These are phyloP conservation scores for Zymoseptoria tritici DNA, from an alignment of 2,329 filamentous ascomycete genomes.

Conservation along the genomic window DNA sequence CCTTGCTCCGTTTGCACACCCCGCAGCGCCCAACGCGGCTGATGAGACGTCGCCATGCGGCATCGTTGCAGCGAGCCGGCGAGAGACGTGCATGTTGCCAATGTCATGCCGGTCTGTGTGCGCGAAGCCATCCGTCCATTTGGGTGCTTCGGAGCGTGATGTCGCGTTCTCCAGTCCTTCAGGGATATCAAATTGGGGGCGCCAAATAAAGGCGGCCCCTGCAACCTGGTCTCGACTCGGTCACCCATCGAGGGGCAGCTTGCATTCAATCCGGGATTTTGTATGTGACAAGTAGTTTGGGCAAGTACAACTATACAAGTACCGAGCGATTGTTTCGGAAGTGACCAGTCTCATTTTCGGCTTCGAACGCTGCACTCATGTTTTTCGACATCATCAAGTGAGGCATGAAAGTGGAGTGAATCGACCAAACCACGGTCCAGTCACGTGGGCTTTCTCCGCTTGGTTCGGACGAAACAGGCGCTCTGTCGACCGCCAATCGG, in stretches of 20 bases:
- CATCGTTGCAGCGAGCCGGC: background rate
- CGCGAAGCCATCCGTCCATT: background rate
- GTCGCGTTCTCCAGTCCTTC: background rate
- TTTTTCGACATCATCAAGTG: too few relatives aligned
- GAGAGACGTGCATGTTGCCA: background rate
- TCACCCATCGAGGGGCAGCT: background rate
- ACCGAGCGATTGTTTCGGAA: background rate
- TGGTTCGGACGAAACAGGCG: background rate
- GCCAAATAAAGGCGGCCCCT: background rate
- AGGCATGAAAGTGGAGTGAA: too few relatives aligned
- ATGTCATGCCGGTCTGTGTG: background rate
- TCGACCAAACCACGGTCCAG: too few relatives aligned
- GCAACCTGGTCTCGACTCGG: background rate
- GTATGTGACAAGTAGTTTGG: background rate
- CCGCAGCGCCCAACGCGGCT: background rate
- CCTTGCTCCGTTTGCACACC: background rate
- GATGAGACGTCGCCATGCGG: background rate
- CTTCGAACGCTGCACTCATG: too few relatives aligned
- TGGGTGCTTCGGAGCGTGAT: background rate
- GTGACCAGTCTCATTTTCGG: background rate
- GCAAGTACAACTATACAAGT: background rate
- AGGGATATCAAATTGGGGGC: background rate
- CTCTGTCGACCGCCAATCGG: background rate
- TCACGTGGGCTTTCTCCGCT: background rate
- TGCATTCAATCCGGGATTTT: background rate